These are phyloP conservation scores for Penicillium italicum DNA, from an alignment of 2,329 filamentous ascomycete genomes.

Conservation along the genomic window DNA sequence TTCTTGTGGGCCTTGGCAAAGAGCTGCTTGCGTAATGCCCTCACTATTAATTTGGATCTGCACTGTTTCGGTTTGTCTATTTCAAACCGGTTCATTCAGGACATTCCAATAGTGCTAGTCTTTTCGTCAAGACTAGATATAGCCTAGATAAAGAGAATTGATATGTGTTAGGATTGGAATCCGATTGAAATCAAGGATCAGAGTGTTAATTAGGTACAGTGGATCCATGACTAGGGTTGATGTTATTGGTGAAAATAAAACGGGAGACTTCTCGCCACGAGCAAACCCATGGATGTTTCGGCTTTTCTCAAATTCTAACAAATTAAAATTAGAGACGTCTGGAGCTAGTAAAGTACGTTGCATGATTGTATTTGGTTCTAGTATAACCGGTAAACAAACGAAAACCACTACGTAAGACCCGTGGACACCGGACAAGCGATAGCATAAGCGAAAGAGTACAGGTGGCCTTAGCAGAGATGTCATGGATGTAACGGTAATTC, in stretches of 20 bases:
- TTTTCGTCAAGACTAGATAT: background rate
- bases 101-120: background rate
- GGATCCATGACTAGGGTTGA: background rate
- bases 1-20: constrained; percentile 29
- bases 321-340: background rate
- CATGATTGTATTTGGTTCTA: background rate
- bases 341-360: background rate
- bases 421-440: background rate
- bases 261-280: constrained; percentile 6
- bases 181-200: background rate
- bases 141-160: background rate
- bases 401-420: background rate
- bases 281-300: background rate
- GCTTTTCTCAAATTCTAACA: background rate
- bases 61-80: constrained; percentile 18
- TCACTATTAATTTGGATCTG: constrained; percentile 36
- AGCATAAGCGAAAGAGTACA: background rate
- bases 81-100: constrained; percentile 12
- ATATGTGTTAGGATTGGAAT: background rate
- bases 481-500: background rate
- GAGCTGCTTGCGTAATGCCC: constrained; percentile 39
- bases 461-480: constrained; percentile 5
- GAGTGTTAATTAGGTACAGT: background rate
- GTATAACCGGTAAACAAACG: background rate
- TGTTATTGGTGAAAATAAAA: background rate